Evolutionary conservation across 1,284 basidiomycete species (phyloP), one percentile per base, ranked within the genome.

Genomic region (Cryptococcus floricola): DNA sequence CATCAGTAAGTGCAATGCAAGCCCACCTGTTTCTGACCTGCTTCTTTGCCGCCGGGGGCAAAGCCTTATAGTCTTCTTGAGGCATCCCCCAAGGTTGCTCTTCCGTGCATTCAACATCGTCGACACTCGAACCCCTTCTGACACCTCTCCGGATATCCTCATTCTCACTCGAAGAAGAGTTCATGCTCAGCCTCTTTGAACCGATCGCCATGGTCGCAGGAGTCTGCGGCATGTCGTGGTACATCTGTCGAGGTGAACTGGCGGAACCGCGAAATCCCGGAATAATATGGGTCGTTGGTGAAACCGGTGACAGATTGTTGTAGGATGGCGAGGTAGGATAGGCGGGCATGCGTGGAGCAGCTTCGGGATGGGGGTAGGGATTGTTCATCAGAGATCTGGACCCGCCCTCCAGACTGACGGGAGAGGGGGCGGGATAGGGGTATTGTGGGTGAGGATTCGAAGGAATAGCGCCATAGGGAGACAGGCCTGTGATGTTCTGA

Each of bases 1-100:
- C 31, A 31, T 8, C 38, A 31, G 34, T 5, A 16, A 31, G 14
- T 23, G 48, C 19, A 18, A 44, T 37, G 10, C 9, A 14, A 19
- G 58, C 63, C 57, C 25, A 67, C 62, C 67, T 60, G 50, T 73
- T 75, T 54, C 73, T 61, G 10, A 75, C 68, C 50, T 75, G 70
- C 54, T 75, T 74, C 65, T 75, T 75, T 47, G 73, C 73, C 19
- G 62, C 63, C 4, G 71, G 68, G 41, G 65, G 69, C 42, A 75
- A 56, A 10, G 67, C 67, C 54, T 70, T 69, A 57, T 75, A 75
- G 50, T 70, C 63, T 1, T 72, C 70, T 52, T 74, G 71, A 0
- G 73, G 73, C 71, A 75, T 73, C 1, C 70, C 73, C 72, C 72
- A 75, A 3, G 70, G 71, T 56, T 73, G 67, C 2, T 68, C 61